phyloP scores from a whole-genome alignment of 208 protist species.

The Strigomonas galati region DNA sequence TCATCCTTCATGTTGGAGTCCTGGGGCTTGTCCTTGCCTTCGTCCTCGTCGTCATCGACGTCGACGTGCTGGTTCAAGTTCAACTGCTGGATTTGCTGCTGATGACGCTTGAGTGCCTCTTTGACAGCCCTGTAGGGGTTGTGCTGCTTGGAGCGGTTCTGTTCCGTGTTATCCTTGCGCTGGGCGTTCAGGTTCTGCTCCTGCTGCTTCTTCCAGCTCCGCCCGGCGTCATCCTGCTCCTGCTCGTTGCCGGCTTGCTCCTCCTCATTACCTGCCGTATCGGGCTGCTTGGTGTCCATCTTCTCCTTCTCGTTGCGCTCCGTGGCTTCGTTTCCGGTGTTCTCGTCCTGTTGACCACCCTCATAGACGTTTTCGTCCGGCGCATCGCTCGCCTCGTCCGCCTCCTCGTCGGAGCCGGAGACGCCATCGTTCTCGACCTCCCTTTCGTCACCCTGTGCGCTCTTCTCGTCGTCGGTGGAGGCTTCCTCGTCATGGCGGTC shows the following conservation, averaged over 20 bases:
- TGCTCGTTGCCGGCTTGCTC: slow-evolving; percentile 73
- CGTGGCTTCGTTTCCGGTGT: slow-evolving; percentile 66
- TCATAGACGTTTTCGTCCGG: slow-evolving; percentile 77
- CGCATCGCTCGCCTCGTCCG: slow-evolving; percentile 48
- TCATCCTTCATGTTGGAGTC: slow-evolving; percentile 37
- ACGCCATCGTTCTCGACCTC: slow-evolving; percentile 25
- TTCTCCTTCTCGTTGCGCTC: slow-evolving; percentile 58
- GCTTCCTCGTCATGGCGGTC: slow-evolving; percentile 32
- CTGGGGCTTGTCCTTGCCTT: slow-evolving; percentile 39
- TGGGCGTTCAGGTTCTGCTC: slow-evolving; percentile 68
- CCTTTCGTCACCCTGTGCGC: slow-evolving; percentile 20
- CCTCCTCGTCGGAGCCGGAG: slow-evolving; percentile 30
- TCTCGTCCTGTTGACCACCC: slow-evolving; percentile 82
- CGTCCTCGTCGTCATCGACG: slow-evolving; percentile 54
- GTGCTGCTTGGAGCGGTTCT: slow-evolving; percentile 60
- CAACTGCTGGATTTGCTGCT: slow-evolving; percentile 75
- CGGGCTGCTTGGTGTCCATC: slow-evolving; percentile 28
- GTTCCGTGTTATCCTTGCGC: slow-evolving; percentile 74
- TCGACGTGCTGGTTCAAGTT: slow-evolving; percentile 77
- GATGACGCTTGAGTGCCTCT: slow-evolving; percentile 83
- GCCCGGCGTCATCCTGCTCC: slow-evolving; percentile 76
- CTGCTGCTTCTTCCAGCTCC: slow-evolving; percentile 78
- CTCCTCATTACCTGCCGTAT: slow-evolving; percentile 62
- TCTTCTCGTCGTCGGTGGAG: slow-evolving; percentile 21
- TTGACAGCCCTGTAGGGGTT: slow-evolving; percentile 87